Conservation (phyloP, 148 eudicot genomes). For the Rhododendron mucronatum region DNA sequence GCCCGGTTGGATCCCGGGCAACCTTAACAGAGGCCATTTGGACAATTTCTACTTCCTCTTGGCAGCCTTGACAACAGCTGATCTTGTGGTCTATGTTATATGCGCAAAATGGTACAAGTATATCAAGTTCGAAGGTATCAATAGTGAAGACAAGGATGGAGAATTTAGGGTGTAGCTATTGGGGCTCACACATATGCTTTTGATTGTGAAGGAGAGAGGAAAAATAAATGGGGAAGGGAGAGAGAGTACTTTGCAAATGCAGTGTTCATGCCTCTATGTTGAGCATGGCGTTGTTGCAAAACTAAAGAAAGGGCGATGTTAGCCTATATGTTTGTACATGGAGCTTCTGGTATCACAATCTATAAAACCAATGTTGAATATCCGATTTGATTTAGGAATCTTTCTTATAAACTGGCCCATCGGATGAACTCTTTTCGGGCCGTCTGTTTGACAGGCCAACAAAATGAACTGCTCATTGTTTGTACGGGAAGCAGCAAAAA, state of each 20-base stretch:
- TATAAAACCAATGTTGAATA: neutral
- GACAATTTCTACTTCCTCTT: slow-evolving; percentile 56
- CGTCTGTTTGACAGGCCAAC: neutral
- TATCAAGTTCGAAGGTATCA: slow-evolving; percentile 29
- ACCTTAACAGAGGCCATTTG: slow-evolving; percentile 59
- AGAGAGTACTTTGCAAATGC: neutral
- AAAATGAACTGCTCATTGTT: neutral
- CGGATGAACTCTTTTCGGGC: neutral
- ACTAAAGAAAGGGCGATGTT: neutral
- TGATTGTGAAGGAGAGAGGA: neutral
- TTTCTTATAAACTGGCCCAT: neutral
- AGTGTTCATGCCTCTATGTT: neutral
- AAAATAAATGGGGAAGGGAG: neutral
- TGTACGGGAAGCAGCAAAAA: neutral
- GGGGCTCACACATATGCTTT: neutral
- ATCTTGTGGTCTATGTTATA: slow-evolving; percentile 39
- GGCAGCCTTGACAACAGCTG: slow-evolving; percentile 42
- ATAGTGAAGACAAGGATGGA: neutral
- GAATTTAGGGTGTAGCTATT: slow-evolving; percentile 1
- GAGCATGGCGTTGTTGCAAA: neutral
- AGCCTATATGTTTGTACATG: neutral
- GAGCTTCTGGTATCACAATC: neutral
- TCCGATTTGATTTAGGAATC: neutral
- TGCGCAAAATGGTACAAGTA: slow-evolving; percentile 55
- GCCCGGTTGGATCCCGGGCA: slow-evolving; percentile 71